Base-by-base conservation (phyloP, 2,329 filamentous ascomycete genomes). In the Verticillium nubilum region DNA sequence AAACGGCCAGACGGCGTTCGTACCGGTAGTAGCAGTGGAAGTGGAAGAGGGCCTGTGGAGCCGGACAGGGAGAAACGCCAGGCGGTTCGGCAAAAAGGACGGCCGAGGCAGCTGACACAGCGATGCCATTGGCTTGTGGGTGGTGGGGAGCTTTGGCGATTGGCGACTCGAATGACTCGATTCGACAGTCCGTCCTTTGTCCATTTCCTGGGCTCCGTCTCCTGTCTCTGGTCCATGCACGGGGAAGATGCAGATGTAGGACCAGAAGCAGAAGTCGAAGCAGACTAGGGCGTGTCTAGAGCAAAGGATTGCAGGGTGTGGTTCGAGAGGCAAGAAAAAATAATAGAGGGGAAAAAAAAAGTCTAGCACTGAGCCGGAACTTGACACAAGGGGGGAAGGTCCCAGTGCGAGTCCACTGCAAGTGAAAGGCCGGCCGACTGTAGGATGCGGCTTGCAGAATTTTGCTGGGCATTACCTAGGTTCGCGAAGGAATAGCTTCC, bases 301-400 rank as follows among this genome's bases (percentile, higher is more conserved):
- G 42, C n/a, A 23, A 23, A 23, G n/a, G 42, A 19, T 23, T 12
- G n/a, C 42, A 23, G 42, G 42, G 19, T 23, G 42, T 47, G 42
- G 42, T 12, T 47, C 42, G 42, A 47, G 52, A 33, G 9, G 28
- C 1, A 37, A 52, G 37, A 27, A 15, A 54, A 58, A 33, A 35
- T 25, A 58, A 59, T 50, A 61, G 23, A 35, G 37, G 26, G 28
- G n/a, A 12, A 54, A 59, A 25, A 17, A 25, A 17, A 31, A 54
- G 13, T 33, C 27, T 29, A 23, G 52, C 27, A 31, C 29, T n/a
- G 52, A 15, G 52, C 52, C 27, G 27, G 52, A 54, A 47, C 17
- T n/a, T 23, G 52, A 31, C 27, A 54, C 52, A 19, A 54, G 52
- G 52, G 52, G 28, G 27, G 52, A 54, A 54, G 52, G 52, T 47